These are phyloP conservation scores for Exutisphaerella laricina DNA, from an alignment of 2,329 filamentous ascomycete species.

Conservation along the genomic window DNA sequence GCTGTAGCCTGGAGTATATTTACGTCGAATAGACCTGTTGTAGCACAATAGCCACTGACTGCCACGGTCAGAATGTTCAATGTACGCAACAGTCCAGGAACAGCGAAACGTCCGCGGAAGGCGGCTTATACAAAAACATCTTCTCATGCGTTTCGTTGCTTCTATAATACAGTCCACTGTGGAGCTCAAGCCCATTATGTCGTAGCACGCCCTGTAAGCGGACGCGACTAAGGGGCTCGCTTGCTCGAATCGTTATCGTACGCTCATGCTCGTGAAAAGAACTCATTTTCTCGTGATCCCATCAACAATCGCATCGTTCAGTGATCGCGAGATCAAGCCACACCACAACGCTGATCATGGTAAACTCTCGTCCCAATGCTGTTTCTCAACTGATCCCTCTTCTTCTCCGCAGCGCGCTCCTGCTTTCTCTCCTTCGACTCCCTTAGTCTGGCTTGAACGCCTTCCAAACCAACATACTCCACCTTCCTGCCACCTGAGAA, in stretches of 20 bases:
- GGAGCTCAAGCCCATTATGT: background rate
- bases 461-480: constrained; percentile 47
- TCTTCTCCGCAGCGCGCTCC: constrained; percentile 46
- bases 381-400: constrained; percentile 49
- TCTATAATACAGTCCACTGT: background rate
- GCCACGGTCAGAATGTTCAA: too few relatives aligned
- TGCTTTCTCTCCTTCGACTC: constrained; percentile 40
- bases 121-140: too few relatives aligned
- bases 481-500: constrained; percentile 39
- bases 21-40: constrained; percentile 12
- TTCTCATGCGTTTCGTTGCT: background rate
- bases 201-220: background rate
- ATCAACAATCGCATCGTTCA: too few relatives aligned
- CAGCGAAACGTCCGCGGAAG: too few relatives aligned
- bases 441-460: constrained; percentile 45
- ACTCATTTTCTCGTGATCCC: too few relatives aligned
- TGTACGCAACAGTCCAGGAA: too few relatives aligned
- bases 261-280: background rate
- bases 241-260: background rate
- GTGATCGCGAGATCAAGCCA: background rate
- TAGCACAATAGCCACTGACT: too few relatives aligned
- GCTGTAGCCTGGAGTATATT: too few relatives aligned
- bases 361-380: constrained; percentile 40
- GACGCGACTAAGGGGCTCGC: background rate
- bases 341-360: constrained; percentile 7